phyloP scores from a whole-genome alignment of 2,329 filamentous ascomycete species.

The Ascochyta rabiei region DNA sequence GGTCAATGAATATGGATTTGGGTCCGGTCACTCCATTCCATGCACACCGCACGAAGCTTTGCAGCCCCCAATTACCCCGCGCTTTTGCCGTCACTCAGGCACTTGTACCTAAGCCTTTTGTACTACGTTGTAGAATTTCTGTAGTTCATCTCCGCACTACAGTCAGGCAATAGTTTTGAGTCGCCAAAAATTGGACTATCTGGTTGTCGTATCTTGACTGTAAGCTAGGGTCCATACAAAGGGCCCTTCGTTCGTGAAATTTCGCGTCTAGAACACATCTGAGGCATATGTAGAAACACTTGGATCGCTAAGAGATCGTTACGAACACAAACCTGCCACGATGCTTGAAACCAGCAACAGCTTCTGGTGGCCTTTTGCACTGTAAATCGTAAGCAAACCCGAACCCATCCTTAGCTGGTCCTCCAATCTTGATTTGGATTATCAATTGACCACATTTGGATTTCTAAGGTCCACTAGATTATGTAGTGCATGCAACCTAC shows the following conservation, averaged over 20 bases:
- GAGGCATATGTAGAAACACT: background rate
- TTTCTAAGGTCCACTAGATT: background rate
- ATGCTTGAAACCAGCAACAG: slow-evolving; percentile 1
- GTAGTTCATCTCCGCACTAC: slow-evolving; percentile 4
- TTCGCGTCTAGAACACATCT: too few species aligned
- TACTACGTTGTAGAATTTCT: background rate
- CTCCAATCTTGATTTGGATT: background rate
- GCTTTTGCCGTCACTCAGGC: background rate
- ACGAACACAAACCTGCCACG: background rate
- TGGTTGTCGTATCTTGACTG: too few species aligned
- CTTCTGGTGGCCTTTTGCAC: slow-evolving; percentile 6
- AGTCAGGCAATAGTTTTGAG: background rate
- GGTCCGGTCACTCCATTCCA: too few species aligned
- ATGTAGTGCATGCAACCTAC: background rate
- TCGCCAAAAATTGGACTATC: too few species aligned
- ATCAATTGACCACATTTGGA: background rate
- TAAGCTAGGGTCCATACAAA: too few species aligned
- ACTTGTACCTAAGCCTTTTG: slow-evolving; percentile 14
- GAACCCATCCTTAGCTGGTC: background rate
- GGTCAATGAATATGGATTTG: too few species aligned
- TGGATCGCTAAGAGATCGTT: slow-evolving; percentile 1
- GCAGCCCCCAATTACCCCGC: slow-evolving; percentile 26
- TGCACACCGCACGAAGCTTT: slow-evolving; percentile 16
- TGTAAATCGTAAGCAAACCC: slow-evolving; percentile 1
- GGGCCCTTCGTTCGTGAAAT: too few species aligned